Conservation (phyloP, 345 rosid species). For the Brassica carinata region DNA sequence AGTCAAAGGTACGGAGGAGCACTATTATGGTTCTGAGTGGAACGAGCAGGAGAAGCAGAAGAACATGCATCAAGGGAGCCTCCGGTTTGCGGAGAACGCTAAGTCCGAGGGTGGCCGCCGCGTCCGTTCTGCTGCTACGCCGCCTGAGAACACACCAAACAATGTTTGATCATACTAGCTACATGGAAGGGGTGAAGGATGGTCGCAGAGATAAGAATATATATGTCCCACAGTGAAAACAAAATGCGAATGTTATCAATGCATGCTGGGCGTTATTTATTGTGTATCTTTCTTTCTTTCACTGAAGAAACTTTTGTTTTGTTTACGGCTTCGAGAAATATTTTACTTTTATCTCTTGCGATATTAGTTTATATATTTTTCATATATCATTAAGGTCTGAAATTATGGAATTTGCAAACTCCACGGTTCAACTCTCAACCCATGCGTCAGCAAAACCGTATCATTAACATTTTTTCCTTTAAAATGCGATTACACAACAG, state of each 20-base stretch:
- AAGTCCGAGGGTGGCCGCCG: conserved; percentile 52
- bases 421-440: neutral
- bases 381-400: neutral
- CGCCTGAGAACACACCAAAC: conserved; percentile 31
- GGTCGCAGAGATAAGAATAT: neutral
- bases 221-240: conserved; percentile 1
- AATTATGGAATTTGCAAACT: neutral
- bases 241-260: conserved; percentile 4
- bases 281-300: neutral
- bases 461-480: neutral
- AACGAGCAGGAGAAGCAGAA: conserved; percentile 50
- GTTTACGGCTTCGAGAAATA: neutral
- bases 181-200: neutral
- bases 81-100: conserved; percentile 58
- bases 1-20: conserved; percentile 51
- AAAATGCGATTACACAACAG: neutral
- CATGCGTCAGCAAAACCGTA: neutral
- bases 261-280: neutral
- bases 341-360: neutral
- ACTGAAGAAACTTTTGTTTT: neutral
- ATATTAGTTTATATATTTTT: neutral
- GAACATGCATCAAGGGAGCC: conserved; percentile 57
- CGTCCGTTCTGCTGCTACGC: conserved; percentile 33
- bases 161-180: conserved; percentile 25
- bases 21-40: conserved; percentile 59